Evolutionary conservation across 169 alveolate species (phyloP).

Genomic region (Cyclospora cayetanensis): DNA sequence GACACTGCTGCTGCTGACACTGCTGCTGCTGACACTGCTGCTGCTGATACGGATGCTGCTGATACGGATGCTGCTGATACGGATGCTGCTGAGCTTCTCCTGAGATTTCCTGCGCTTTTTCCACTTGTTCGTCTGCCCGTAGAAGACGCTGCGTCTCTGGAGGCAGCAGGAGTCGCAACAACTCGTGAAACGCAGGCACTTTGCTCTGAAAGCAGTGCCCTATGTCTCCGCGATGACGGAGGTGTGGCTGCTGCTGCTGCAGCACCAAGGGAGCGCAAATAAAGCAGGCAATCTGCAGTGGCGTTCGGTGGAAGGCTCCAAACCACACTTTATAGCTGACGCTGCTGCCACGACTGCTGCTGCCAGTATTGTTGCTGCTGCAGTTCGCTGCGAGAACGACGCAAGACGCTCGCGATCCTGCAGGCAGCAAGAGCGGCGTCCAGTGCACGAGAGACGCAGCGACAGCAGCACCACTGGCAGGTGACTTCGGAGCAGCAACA

Average conservation of each 20-base stretch:
- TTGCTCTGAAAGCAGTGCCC: slow-evolving; percentile 40
- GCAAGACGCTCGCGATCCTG: slow-evolving; percentile 32
- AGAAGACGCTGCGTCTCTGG: no score
- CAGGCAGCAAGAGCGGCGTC: slow-evolving; percentile 55
- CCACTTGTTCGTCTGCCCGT: no score
- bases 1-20: slow-evolving; percentile 2
- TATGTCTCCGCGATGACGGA: slow-evolving; percentile 37
- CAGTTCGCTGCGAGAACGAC: not conserved
- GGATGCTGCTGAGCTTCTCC: no score
- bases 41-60: slow-evolving; percentile 10
- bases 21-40: slow-evolving; percentile 7
- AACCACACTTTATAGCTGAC: slow-evolving; percentile 42
- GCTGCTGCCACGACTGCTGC: slow-evolving; percentile 52
- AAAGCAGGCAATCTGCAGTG: slow-evolving; percentile 24
- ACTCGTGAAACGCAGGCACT: not conserved
- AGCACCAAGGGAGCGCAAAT: slow-evolving; percentile 44
- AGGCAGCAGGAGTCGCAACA: slow-evolving; percentile 34
- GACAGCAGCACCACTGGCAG: not conserved
- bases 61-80: not conserved
- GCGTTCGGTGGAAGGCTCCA: slow-evolving; percentile 6
- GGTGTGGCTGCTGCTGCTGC: slow-evolving; percentile 53
- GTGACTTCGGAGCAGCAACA: slow-evolving; percentile 9
- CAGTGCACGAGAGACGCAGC: not conserved
- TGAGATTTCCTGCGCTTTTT: no score
- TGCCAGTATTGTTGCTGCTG: not conserved